Conservation (phyloP, 768 basidiomycete species). For the Rhodotorula toruloides region DNA sequence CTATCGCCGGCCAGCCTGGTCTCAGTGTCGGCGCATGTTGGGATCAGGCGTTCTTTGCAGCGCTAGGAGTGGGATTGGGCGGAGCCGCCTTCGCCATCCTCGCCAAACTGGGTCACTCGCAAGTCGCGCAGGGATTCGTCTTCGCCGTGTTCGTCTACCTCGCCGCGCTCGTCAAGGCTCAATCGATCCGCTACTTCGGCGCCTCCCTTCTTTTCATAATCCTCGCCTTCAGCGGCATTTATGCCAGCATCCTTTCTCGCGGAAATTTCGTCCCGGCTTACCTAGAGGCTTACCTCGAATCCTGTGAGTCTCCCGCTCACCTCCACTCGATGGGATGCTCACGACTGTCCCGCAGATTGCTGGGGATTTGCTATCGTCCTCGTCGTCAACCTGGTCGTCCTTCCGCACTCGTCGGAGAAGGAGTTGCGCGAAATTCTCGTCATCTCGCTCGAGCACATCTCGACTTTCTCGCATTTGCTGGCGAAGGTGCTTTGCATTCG, state of each 20-base stretch:
- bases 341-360: conserved; percentile 14
- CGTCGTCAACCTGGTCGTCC: conserved; percentile 42
- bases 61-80: conserved; percentile 39
- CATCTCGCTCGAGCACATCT: conserved; percentile 42
- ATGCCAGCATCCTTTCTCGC: conserved; percentile 27
- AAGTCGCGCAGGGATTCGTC: conserved; percentile 44
- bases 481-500: too few relatives aligned
- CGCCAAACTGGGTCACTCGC: conserved; percentile 12
- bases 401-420: conserved; percentile 43
- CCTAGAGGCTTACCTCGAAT: conserved; percentile 43
- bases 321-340: not conserved
- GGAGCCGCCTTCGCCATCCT: conserved; percentile 42
- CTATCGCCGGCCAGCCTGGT: conserved; percentile 22
- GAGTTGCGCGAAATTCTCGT: conserved; percentile 44
- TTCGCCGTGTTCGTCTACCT: conserved; percentile 44
- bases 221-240: conserved; percentile 35
- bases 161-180: conserved; percentile 44
- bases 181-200: conserved; percentile 42
- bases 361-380: conserved; percentile 44
- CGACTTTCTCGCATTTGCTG: too few relatives aligned
- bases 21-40: conserved; percentile 12
- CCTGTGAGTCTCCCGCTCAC: conserved; percentile 27
- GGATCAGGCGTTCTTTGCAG: conserved; percentile 35
- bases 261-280: conserved; percentile 41
- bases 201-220: conserved; percentile 44